Conservation (phyloP, 1,284 basidiomycete genomes). For the Puccinia hordei region DNA sequence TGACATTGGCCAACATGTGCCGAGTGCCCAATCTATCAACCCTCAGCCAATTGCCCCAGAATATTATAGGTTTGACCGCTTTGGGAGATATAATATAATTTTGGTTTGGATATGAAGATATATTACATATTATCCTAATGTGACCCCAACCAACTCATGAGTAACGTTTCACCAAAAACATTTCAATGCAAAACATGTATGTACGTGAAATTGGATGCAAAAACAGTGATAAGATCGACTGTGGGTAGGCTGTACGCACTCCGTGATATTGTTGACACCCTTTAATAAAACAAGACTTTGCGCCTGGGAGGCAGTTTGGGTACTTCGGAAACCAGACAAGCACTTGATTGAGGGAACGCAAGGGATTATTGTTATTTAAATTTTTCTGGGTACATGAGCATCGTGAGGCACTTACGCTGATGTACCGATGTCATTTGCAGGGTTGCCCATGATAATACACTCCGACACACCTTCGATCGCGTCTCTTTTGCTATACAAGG, state of each 20-base stretch:
- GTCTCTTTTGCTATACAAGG: conserved; percentile 93
- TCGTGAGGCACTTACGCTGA: conserved; percentile 71
- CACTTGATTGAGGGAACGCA: conserved; percentile 5
- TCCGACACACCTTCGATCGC: conserved; percentile 94
- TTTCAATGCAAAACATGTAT: neutral
- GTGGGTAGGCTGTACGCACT: neutral
- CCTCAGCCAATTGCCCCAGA: too few relatives aligned
- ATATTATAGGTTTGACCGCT: too few relatives aligned
- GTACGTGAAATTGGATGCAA: neutral
- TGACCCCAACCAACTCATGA: neutral
- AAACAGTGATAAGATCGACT: neutral
- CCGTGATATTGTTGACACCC: neutral
- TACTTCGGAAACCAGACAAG: conserved; percentile 49
- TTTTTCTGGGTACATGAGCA: neutral
- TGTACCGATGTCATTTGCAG: conserved; percentile 92
- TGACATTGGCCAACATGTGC: too few relatives aligned
- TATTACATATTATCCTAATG: neutral
- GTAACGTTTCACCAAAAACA: neutral
- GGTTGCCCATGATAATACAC: conserved; percentile 99
- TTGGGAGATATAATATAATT: too few relatives aligned
- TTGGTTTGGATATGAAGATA: neutral
- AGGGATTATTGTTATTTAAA: neutral
- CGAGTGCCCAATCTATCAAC: too few relatives aligned
- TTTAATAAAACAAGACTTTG: conserved; percentile 46
- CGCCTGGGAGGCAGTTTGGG: conserved; percentile 40